Percentiles rank a stretch among this genome's conserved stretches.
phyloP scores from a whole-genome alignment of 2,329 filamentous ascomycete species.

The Colletotrichum euphorbiae region DNA sequence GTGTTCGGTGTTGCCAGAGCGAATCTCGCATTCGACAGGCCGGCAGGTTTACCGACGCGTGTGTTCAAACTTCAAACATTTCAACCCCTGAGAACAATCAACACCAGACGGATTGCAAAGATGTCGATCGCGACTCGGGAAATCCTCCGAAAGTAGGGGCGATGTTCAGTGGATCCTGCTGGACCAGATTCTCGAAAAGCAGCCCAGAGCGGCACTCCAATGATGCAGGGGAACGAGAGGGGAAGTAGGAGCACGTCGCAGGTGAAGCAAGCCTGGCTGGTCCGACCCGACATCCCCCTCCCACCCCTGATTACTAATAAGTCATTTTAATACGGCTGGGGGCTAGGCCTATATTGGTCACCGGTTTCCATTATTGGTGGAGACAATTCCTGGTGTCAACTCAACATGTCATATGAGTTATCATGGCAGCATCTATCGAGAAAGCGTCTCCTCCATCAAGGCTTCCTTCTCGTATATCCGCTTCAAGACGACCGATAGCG shows the following conservation, averaged over 20 bases:
- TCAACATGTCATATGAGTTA: not conserved
- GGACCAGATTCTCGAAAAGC: too few species aligned
- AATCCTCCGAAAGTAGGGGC: constrained; percentile 2
- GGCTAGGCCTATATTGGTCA: too few species aligned
- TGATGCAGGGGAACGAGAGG: too few species aligned
- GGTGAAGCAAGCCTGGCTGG: too few species aligned
- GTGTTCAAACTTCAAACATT: not conserved
- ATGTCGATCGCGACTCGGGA: not conserved
- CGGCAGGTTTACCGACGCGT: constrained; percentile 12
- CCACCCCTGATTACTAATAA: constrained; percentile 10
- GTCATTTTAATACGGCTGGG: not conserved
- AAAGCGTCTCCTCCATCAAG: not conserved
- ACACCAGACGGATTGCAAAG: not conserved
- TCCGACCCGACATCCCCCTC: not conserved
- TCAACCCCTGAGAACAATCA: constrained; percentile 2
- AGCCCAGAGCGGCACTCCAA: too few species aligned
- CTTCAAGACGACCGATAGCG: constrained; percentile 19
- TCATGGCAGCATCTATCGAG: not conserved
- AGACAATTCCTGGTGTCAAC: not conserved
- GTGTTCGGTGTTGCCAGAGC: not conserved
- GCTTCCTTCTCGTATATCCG: too few species aligned
- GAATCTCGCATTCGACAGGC: not conserved
- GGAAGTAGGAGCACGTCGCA: too few species aligned
- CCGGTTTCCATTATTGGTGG: too few species aligned
- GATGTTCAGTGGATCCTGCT: too few species aligned